Base-by-base conservation (phyloP, 2,329 filamentous ascomycete species). In the Epichloe typhina region DNA sequence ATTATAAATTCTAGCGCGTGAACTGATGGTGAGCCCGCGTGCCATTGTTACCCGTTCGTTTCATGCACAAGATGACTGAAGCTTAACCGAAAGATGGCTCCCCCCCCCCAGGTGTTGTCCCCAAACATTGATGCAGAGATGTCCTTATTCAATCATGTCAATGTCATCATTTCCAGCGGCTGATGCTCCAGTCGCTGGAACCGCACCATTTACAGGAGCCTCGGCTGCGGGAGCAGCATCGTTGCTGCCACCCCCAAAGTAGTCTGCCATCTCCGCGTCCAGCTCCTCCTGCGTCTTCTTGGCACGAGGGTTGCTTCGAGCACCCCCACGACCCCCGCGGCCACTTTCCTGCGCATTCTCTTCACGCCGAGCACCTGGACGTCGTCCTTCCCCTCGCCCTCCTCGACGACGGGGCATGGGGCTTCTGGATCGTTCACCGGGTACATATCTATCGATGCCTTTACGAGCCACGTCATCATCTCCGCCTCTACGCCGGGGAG, bases 231-330 rank as follows among this genome's bases (percentile, higher is more conserved):
- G 55, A 19, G 55, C 56, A n/a, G 61, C 66, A 48, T 62, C 67
- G 48, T 61, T 54, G 23, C 69, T 71, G 38, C 59, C 54, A 26
- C 70, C 71, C 33, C 77, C 82, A 73, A 88, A 96, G 67, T 96
- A 96, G 63, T 95, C 88, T 33, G 84, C 88, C 90, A 96, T 96
- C 69, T 96, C 90, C n/a, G 87, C 88, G 65, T 96, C 90, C 40
- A 96, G 74, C 64, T 96, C 88, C 60, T 95, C 87, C 58, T 89
- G 85, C 0, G 90, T 95, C 77, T 95, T 95, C 68, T 81, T 84
- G 2, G 82, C 75, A 46, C 87, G 77, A 39, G 77, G 76, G 49
- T 72, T 69, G 21, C 66, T 66, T 23, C 69, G 64, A 40, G 39
- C 12, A 12, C 66, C 67, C 21, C 65, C 66, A 26, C 69, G 64